phyloP scores from a whole-genome alignment of 352 stramenopile genomes.

The Phytophthora cactorum region DNA sequence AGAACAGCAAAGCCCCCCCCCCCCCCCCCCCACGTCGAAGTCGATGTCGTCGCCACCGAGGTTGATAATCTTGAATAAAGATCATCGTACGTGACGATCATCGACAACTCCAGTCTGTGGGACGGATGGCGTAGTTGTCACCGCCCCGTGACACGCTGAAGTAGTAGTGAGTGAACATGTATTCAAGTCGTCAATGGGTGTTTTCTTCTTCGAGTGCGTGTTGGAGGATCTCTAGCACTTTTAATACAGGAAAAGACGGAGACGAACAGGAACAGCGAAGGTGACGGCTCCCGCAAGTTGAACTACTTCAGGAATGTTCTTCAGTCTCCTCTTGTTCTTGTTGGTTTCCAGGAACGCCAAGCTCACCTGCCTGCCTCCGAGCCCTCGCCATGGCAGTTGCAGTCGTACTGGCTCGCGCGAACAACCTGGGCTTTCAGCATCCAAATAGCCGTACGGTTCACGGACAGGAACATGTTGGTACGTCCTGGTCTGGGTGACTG shows the following conservation, averaged over 20 bases:
- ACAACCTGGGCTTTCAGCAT: conserved; percentile 80
- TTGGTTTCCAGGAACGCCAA: conserved; percentile 69
- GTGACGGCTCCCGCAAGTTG: conserved; percentile 64
- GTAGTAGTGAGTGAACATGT: conserved; percentile 76
- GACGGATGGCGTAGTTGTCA: conserved; percentile 51
- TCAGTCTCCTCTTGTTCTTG: conserved; percentile 68
- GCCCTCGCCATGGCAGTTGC: conserved; percentile 72
- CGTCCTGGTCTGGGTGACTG: no score
- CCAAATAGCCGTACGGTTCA: conserved; percentile 74
- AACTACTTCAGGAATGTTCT: conserved; percentile 89
- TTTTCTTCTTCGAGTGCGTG: no score
- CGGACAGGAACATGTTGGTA: conserved; percentile 42
- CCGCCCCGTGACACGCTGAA: conserved; percentile 49
- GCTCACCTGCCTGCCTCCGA: conserved; percentile 60
- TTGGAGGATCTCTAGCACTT: no score
- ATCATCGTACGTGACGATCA: conserved; percentile 51
- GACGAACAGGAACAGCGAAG: conserved; percentile 30
- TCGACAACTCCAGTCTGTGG: conserved; percentile 19
- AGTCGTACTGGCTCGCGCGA: conserved; percentile 70
- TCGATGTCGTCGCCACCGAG: conserved; percentile 50
- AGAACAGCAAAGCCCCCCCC: no score
- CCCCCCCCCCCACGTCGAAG: conserved; percentile 22
- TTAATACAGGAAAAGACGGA: conserved; percentile 29
- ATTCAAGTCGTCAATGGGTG: no score
- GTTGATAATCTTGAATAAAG: conserved; percentile 64